Base-by-base conservation (phyloP, 75 land plant species). In the Pseudotsuga menziesii region DNA sequence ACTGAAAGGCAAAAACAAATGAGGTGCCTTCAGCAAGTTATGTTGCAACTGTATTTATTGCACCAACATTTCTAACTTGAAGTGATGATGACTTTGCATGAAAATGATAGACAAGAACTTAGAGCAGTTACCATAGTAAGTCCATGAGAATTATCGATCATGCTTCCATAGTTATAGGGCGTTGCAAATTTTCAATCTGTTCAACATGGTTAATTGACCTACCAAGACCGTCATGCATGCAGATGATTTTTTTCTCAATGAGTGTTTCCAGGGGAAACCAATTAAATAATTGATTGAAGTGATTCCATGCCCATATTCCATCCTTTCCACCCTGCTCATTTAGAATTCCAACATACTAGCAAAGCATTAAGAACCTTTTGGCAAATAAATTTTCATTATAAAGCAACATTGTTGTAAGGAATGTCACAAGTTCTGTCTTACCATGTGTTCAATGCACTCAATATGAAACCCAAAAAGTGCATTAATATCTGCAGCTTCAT, bases 161-260 rank as follows among this genome's bases (percentile, higher is more conserved):
- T n/a, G n/a, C n/a, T 57, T 97, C 99, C 99, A 97, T 94, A 17
- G 98, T 88, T 74, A 97, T 97, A n/a, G 99, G 99, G 9, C 99
- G 91, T 76, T 97, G 95, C 73, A 97, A 80, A 72, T 79, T 91
- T 79, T 97, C 98, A 76, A 97, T 97, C 83, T 97, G 99, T 66
- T 91, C 96, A 15, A 97, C 88, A 82, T 88, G 90, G 79, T 92
- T 97, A 61, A 97, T 97, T 41, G 99, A 97, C 54, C 99, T 85
- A 29, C 99, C 99, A 84, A 97, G 94, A 57, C 99, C 99, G 77
- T 98, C 99, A 85, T 97, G 99, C 99, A 97, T 97, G 82, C 99
- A 97, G 25, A 97, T 94, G 14, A 97, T 94, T 85, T 94, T 97
- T 78, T 88, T 91, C 74, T 97, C 99, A 79, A 97, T 97, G 27